A percentile compares a stretch with the other conserved stretches of the same genome.
Evolutionary conservation across 495 filamentous ascomycete species (phyloP).

Genomic region (Aspergillus egyptiacus): DNA sequence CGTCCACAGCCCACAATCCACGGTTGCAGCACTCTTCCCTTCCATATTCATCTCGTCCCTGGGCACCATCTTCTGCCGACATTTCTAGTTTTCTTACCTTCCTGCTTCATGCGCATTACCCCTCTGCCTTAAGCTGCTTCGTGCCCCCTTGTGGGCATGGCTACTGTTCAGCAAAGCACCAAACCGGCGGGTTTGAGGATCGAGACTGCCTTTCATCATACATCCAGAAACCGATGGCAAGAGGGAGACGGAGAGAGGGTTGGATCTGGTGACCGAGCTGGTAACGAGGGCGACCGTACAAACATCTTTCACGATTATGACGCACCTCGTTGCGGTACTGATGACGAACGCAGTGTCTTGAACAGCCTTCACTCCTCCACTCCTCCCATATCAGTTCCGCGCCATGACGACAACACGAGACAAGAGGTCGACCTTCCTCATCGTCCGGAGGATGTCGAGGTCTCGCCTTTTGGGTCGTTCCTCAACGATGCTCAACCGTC

Average conservation of each 20-base stretch:
- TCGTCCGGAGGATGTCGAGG: constrained; percentile 37
- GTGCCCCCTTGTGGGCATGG: constrained; percentile 36
- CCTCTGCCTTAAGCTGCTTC: neutral
- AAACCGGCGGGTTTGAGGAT: constrained; percentile 37
- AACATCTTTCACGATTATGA: constrained; percentile 37
- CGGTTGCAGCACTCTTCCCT: too few species aligned
- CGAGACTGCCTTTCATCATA: constrained; percentile 36
- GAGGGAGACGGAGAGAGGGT: constrained; percentile 20
- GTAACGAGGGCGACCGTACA: constrained; percentile 42
- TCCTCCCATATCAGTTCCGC: constrained; percentile 43
- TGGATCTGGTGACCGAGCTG: constrained; percentile 30
- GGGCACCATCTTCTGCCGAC: neutral
- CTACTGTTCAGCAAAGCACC: constrained; percentile 31
- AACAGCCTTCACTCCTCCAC: constrained; percentile 42
- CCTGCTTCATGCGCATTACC: constrained; percentile 16
- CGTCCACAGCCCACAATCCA: neutral
- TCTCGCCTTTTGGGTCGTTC: constrained; percentile 41
- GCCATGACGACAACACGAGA: constrained; percentile 26
- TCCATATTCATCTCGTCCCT: neutral
- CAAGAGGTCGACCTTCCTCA: constrained; percentile 32
- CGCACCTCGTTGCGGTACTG: constrained; percentile 40
- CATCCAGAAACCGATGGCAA: constrained; percentile 22
- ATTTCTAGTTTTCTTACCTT: neutral
- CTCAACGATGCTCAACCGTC: constrained; percentile 37
- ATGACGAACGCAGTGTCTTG: constrained; percentile 42